Conservation (phyloP, 2,329 filamentous ascomycete genomes). For the Cladorrhinum sp. region DNA sequence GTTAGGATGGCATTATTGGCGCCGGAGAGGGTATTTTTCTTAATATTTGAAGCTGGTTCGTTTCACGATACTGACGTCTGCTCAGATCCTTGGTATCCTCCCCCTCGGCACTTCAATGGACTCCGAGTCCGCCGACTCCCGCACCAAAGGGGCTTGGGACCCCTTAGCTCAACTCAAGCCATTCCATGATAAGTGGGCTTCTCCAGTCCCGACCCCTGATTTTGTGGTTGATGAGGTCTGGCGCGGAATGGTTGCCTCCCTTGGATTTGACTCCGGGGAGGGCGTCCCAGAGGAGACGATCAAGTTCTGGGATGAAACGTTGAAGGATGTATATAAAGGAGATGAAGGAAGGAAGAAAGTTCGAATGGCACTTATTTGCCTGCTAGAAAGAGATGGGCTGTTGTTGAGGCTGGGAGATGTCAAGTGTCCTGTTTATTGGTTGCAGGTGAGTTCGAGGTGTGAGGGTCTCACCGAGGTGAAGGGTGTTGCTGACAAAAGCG, state of each 20-base stretch:
- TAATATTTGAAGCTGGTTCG: too few relatives aligned
- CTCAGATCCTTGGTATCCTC: slow-evolving; percentile 42
- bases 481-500: slow-evolving; percentile 24
- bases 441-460: too few relatives aligned
- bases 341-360: slow-evolving; percentile 50
- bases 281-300: slow-evolving; percentile 36
- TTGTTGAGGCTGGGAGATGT: slow-evolving; percentile 45
- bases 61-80: too few relatives aligned
- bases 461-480: too few relatives aligned
- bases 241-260: slow-evolving; percentile 42
- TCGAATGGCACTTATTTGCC: slow-evolving; percentile 42
- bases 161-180: slow-evolving; percentile 39
- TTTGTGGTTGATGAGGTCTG: slow-evolving; percentile 48
- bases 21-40: slow-evolving; percentile 35
- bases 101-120: slow-evolving; percentile 53
- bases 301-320: slow-evolving; percentile 45
- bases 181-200: slow-evolving; percentile 44
- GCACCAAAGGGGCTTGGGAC: slow-evolving; percentile 49
- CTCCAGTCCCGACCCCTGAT: slow-evolving; percentile 39
- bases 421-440: slow-evolving; percentile 51
- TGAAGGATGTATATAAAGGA: slow-evolving; percentile 46
- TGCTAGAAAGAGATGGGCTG: slow-evolving; percentile 48
- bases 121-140: slow-evolving; percentile 46
- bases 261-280: slow-evolving; percentile 43
- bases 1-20: slow-evolving; percentile 50